These are phyloP conservation scores for Auriscalpium orientale DNA, from an alignment of 768 basidiomycete genomes.

Conservation along the genomic window DNA sequence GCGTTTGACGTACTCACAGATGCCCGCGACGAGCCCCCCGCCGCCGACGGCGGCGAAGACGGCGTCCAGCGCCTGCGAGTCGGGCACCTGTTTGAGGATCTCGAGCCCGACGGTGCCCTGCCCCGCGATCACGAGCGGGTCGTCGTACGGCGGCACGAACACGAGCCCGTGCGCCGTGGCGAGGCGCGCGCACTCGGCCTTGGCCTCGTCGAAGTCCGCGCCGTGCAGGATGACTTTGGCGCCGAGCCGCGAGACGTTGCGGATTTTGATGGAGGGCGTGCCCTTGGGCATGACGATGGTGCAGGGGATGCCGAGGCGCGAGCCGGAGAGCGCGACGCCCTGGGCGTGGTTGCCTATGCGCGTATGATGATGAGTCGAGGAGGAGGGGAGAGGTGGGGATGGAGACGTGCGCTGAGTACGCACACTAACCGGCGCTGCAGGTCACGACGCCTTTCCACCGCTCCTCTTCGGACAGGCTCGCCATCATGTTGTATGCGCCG, in stretches of 20 bases:
- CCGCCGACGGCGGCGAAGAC: constrained; percentile 93
- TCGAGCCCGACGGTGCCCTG: constrained; percentile 96
- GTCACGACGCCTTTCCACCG: constrained; percentile 97
- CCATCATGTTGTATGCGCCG: constrained; percentile 99
- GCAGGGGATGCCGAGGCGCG: constrained; percentile 80
- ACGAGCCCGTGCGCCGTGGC: constrained; percentile 67
- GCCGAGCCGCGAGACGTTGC: constrained; percentile 89
- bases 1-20: constrained; percentile 86
- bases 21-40: constrained; percentile 88
- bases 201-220: constrained; percentile 91
- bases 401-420: constrained; percentile 24
- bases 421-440: constrained; percentile 92
- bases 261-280: constrained; percentile 94
- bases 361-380: constrained; percentile 1
- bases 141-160: constrained; percentile 96
- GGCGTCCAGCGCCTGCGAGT: constrained; percentile 69
- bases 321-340: constrained; percentile 93
- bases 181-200: constrained; percentile 85
- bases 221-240: constrained; percentile 94
- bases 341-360: constrained; percentile 92
- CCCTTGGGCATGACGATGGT: constrained; percentile 98
- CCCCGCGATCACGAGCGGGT: constrained; percentile 93
- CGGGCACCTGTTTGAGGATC: constrained; percentile 80
- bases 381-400: constrained; percentile 2
- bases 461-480: constrained; percentile 76